These are phyloP conservation scores for Ustilaginoidea virens DNA, from an alignment of 2,329 filamentous ascomycete genomes.

Conservation along the genomic window DNA sequence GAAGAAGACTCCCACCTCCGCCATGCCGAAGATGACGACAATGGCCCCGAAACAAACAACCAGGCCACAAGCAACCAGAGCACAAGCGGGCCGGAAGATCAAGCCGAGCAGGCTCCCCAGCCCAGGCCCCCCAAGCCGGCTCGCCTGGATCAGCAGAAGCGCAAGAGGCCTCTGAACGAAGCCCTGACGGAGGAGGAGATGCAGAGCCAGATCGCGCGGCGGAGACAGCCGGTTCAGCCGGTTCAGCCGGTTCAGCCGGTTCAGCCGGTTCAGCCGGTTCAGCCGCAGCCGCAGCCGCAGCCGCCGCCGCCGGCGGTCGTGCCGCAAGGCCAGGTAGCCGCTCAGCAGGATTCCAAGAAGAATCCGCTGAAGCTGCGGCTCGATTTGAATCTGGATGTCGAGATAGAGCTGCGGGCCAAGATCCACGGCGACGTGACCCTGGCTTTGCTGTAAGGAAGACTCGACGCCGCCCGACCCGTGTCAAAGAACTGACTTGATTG, in stretches of 20 bases:
- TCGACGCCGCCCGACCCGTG: not conserved
- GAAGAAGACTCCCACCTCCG: constrained; percentile 4
- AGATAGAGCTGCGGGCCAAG: constrained; percentile 65
- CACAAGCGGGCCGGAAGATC: constrained; percentile 7
- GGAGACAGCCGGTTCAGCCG: constrained; percentile 11
- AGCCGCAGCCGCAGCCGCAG: constrained; percentile 8
- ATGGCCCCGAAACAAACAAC: constrained; percentile 5
- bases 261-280: too few relatives aligned
- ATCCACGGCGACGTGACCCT: constrained; percentile 66
- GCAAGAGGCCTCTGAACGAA: constrained; percentile 2
- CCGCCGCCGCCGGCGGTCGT: too few relatives aligned
- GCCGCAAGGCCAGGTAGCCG: constrained; percentile 12
- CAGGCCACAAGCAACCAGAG: too few relatives aligned
- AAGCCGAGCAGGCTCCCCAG: constrained; percentile 6
- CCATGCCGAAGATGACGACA: constrained; percentile 5
- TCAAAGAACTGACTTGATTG: constrained; percentile 1
- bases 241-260: too few relatives aligned
- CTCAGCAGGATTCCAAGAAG: constrained; percentile 19
- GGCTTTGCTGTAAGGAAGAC: constrained; percentile 46
- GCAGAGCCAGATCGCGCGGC: constrained; percentile 11
- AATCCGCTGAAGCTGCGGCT: constrained; percentile 51
- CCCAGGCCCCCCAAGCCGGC: constrained; percentile 2
- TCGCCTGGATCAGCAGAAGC: constrained; percentile 3
- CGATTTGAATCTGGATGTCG: constrained; percentile 64
- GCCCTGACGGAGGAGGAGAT: constrained; percentile 5